Evolutionary conservation across 2,329 filamentous ascomycete species (phyloP).

Genomic region (Fusarium sp.): DNA sequence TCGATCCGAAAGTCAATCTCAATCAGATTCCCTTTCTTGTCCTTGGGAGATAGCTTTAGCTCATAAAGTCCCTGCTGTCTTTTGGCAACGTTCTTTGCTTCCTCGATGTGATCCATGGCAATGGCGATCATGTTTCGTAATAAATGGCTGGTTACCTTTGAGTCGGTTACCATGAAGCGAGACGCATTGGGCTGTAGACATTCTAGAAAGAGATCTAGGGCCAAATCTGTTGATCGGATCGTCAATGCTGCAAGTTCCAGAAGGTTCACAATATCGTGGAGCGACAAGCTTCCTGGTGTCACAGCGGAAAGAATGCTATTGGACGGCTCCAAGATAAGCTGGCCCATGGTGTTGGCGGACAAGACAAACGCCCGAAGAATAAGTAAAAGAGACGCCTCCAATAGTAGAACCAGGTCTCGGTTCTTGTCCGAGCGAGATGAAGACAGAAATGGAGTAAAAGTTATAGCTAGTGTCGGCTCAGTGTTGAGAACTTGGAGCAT

Average conservation of each 20-base stretch:
- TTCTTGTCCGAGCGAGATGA: not conserved
- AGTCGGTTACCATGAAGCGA: constrained; percentile 40
- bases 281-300: not conserved
- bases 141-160: constrained; percentile 44
- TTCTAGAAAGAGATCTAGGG: constrained; percentile 23
- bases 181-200: constrained; percentile 46
- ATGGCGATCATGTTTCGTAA: constrained; percentile 49
- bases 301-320: constrained; percentile 13
- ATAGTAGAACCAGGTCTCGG: accelerated
- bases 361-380: constrained; percentile 4
- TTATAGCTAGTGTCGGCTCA: not conserved
- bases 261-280: not conserved
- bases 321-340: constrained; percentile 16
- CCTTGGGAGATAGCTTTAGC: not conserved
- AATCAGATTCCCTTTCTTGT: not conserved
- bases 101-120: constrained; percentile 53
- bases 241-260: constrained; percentile 25
- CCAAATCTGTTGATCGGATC: constrained; percentile 14
- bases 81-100: constrained; percentile 33
- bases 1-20: constrained; percentile 26
- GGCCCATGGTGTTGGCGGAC: not conserved
- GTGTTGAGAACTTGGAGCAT: not conserved
- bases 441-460: not conserved
- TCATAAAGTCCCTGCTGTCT: not conserved
- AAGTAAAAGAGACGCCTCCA: not conserved